phyloP scores from a whole-genome alignment of 2,329 filamentous ascomycete species.

The Ophiognomonia clavigignenti-juglandacearum region DNA sequence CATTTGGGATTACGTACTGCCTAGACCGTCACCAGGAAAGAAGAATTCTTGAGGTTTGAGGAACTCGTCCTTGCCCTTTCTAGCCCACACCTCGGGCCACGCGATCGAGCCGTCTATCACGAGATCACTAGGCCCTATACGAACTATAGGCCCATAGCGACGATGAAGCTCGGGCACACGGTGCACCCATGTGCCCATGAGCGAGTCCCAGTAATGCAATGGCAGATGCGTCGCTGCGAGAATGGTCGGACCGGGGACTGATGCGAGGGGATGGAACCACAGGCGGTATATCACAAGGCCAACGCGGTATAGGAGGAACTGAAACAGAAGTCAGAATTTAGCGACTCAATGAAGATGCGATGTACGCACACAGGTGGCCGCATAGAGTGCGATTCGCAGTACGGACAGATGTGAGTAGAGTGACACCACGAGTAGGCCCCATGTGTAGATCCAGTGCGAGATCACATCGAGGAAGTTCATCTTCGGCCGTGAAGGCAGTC shows the following conservation, averaged over 20 bases:
- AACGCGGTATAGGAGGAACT: constrained; percentile 1
- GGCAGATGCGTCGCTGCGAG: constrained; percentile 2
- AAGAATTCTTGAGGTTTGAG: not conserved
- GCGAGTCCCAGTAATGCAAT: not conserved
- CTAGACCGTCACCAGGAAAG: not conserved
- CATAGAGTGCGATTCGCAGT: too few species aligned
- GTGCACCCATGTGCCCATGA: not conserved
- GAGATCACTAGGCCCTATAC: constrained; percentile 1
- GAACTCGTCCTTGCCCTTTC: constrained; percentile 5
- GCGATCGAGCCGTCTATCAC: constrained; percentile 7
- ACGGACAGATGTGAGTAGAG: too few species aligned
- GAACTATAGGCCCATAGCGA: constrained; percentile 12
- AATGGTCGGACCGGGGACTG: constrained; percentile 7
- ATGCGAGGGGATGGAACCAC: constrained; percentile 5
- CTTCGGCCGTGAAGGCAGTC: too few species aligned
- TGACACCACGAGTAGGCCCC: too few species aligned
- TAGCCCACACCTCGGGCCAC: constrained; percentile 8
- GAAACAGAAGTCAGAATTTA: too few species aligned
- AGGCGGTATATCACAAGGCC: constrained; percentile 4
- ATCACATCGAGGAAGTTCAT: too few species aligned
- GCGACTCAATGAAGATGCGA: too few species aligned
- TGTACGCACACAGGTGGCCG: too few species aligned
- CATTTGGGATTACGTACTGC: too few species aligned
- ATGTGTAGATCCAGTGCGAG: too few species aligned
- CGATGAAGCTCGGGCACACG: not conserved